phyloP scores from a whole-genome alignment of 2,329 filamentous ascomycete species.

The Cytospora piceicola region DNA sequence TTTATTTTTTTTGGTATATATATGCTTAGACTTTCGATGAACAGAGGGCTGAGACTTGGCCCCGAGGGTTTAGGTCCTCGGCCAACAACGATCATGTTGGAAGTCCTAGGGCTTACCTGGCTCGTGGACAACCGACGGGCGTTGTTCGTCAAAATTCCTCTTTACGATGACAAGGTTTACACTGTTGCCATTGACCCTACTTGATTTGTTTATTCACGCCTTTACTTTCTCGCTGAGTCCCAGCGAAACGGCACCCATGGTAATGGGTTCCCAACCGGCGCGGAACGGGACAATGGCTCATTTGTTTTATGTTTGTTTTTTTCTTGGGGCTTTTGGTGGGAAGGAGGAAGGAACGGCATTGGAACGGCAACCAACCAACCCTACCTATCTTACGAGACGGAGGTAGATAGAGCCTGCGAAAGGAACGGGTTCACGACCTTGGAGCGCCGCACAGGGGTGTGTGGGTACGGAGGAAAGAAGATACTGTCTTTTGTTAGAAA shows the following conservation, averaged over 20 bases:
- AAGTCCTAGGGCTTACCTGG: not conserved
- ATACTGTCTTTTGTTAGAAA: not conserved
- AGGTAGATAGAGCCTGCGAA: not conserved
- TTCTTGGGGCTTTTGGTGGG: not conserved
- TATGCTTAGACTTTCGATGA: not conserved
- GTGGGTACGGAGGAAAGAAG: not conserved
- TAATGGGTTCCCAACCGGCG: conserved; percentile 1
- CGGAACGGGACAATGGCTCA: not conserved
- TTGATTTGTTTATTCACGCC: not conserved
- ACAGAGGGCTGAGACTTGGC: not conserved
- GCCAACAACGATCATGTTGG: not conserved
- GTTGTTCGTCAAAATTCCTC: not conserved
- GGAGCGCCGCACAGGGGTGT: not conserved
- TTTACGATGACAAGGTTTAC: conserved; percentile 2
- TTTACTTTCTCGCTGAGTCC: not conserved
- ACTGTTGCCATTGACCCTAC: not conserved
- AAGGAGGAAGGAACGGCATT: not conserved
- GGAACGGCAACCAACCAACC: not conserved
- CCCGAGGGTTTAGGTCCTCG: not conserved
- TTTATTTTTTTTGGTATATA: not conserved
- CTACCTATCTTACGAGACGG: not conserved
- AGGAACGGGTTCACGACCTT: not conserved
- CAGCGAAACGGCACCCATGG: conserved; percentile 1
- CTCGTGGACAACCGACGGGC: not conserved
- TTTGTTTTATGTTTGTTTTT: not conserved